Evolutionary conservation across 176 grass and related monocot species (phyloP).

Genomic region (Eragrostis nindensis): DNA sequence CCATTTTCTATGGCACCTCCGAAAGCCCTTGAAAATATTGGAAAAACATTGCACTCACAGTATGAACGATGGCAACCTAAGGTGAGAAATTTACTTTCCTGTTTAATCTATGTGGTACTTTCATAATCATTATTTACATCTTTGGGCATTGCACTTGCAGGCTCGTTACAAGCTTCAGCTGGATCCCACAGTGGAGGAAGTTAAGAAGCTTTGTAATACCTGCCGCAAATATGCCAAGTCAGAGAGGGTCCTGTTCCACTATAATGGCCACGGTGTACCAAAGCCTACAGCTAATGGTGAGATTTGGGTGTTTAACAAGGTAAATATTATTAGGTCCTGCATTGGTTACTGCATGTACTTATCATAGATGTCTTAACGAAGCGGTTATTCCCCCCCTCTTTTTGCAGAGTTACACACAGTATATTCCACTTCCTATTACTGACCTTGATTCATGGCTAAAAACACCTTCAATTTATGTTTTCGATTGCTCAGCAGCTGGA

Average conservation of each 20-base stretch:
- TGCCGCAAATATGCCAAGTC: slow-evolving; percentile 98
- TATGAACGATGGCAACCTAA: slow-evolving; percentile 98
- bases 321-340: slow-evolving; percentile 29
- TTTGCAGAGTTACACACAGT: slow-evolving; percentile 95
- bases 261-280: slow-evolving; percentile 97
- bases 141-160: slow-evolving; percentile 28
- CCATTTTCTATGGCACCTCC: slow-evolving; percentile 92
- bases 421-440: slow-evolving; percentile 91
- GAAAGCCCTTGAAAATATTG: slow-evolving; percentile 93
- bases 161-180: slow-evolving; percentile 93
- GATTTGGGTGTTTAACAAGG: slow-evolving; percentile 99
- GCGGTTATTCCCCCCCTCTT: slow-evolving; percentile 7
- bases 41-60: slow-evolving; percentile 93
- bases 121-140: slow-evolving; percentile 30
- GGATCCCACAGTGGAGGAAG: slow-evolving; percentile 93
- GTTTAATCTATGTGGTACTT: slow-evolving; percentile 6
- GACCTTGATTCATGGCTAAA: slow-evolving; percentile 97
- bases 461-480: slow-evolving; percentile 98
- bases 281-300: slow-evolving; percentile 94
- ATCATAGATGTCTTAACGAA: slow-evolving; percentile 10
- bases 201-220: slow-evolving; percentile 95
- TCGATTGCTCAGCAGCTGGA: slow-evolving; percentile 93
- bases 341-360: slow-evolving; percentile 24
- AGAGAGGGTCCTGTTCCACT: slow-evolving; percentile 98
- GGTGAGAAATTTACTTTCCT: slow-evolving; percentile 39